A percentile compares a stretch with the other conserved stretches of the same genome.
Conservation (phyloP, 352 stramenopile genomes). For the Globisporangium nunn region DNA sequence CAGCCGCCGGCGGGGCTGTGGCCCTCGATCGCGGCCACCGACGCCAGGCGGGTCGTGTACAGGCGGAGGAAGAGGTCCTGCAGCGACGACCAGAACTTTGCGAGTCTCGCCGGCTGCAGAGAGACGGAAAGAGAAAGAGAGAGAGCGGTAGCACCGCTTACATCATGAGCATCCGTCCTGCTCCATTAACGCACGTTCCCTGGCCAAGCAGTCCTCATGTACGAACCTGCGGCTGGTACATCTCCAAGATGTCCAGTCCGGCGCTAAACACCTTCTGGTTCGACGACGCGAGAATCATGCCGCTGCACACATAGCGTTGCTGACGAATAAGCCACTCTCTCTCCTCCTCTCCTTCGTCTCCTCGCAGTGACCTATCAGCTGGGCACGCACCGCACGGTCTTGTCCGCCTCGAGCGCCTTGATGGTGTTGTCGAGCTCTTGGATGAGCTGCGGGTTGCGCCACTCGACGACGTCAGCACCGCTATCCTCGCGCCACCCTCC, state of each 20-base stretch:
- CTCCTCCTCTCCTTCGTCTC: background rate
- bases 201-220: background rate
- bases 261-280: conserved; percentile 87
- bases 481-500: no score
- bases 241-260: conserved; percentile 90
- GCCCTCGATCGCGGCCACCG: conserved; percentile 87
- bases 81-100: conserved; percentile 88
- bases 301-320: conserved; percentile 18
- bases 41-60: conserved; percentile 87
- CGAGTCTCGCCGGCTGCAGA: conserved; percentile 40
- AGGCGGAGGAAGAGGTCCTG: conserved; percentile 91
- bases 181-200: no score
- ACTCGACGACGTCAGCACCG: background rate
- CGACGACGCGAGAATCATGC: conserved; percentile 70
- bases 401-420: conserved; percentile 67
- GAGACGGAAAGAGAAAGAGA: no score
- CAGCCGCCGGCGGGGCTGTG: conserved; percentile 91
- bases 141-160: background rate
- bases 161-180: background rate
- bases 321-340: no score
- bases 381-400: conserved; percentile 47
- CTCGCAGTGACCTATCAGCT: background rate
- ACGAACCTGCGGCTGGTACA: conserved; percentile 81
- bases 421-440: conserved; percentile 61
- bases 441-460: conserved; percentile 39